Percentiles rank a stretch among this genome's conserved stretches.
These are phyloP conservation scores for Zygoascus flipseniorum DNA, from an alignment of 805 yeast species.

Conservation along the genomic window DNA sequence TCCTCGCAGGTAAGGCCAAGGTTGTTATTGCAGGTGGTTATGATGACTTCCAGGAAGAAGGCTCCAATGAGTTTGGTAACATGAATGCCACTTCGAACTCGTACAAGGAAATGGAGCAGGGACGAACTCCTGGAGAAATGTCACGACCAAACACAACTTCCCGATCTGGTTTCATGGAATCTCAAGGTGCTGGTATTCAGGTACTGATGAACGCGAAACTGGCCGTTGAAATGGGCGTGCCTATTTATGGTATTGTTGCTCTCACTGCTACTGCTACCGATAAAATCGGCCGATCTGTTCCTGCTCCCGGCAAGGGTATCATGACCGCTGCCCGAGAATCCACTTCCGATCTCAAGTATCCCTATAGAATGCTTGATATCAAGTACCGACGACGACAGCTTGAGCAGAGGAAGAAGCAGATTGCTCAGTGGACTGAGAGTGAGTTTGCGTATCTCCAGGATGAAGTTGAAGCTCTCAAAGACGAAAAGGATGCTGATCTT, in stretches of 20 bases:
- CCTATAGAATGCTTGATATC: slow-evolving; percentile 75
- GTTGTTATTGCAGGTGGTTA: slow-evolving; percentile 97
- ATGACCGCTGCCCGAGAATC: slow-evolving; percentile 95
- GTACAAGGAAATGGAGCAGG: slow-evolving; percentile 78
- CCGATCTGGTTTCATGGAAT: slow-evolving; percentile 98
- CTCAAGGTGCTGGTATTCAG: slow-evolving; percentile 99
- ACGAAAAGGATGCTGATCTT: slow-evolving; percentile 38
- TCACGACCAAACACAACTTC: slow-evolving; percentile 96
- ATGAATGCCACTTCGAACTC: slow-evolving; percentile 98
- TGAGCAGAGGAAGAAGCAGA: slow-evolving; percentile 65
- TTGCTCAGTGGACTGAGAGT: slow-evolving; percentile 74
- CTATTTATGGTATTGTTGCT: slow-evolving; percentile 92
- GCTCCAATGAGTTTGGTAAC: slow-evolving; percentile 94
- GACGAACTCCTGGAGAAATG: slow-evolving; percentile 98
- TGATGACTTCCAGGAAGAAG: slow-evolving; percentile 99
- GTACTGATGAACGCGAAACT: slow-evolving; percentile 90
- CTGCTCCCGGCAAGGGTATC: slow-evolving; percentile 99
- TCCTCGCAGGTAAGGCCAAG: slow-evolving; percentile 89
- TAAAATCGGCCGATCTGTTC: slow-evolving; percentile 97
- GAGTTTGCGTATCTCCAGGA: slow-evolving; percentile 65
- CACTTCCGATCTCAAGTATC: slow-evolving; percentile 70
- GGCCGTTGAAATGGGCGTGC: slow-evolving; percentile 98
- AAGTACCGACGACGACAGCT: slow-evolving; percentile 92
- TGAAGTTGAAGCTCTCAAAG: slow-evolving; percentile 52
- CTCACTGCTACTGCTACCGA: slow-evolving; percentile 95